Conservation (phyloP, 2,329 filamentous ascomycete species). For the Diaporthe aspalathi region DNA sequence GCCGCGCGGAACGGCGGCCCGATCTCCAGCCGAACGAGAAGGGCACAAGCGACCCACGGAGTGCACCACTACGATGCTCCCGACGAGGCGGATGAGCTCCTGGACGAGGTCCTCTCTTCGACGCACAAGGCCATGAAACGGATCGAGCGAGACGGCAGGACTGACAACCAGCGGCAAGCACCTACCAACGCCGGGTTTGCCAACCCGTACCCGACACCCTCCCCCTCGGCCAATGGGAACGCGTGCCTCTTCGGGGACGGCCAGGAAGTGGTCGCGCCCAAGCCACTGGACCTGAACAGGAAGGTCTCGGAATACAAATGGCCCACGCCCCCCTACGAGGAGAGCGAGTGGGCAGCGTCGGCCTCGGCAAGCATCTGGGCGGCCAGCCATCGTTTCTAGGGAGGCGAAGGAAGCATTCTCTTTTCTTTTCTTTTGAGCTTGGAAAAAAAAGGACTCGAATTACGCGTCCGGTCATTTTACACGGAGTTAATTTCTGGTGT, state of each 20-base stretch:
- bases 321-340: slow-evolving; percentile 96
- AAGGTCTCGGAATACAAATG: slow-evolving; percentile 75
- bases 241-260: slow-evolving; percentile 78
- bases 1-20: slow-evolving; percentile 67
- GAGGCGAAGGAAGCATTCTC: slow-evolving; percentile 40
- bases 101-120: slow-evolving; percentile 87
- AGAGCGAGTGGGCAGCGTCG: slow-evolving; percentile 89
- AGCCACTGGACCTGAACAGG: slow-evolving; percentile 76
- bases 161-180: slow-evolving; percentile 67
- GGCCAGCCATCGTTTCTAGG: slow-evolving; percentile 72
- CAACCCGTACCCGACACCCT: slow-evolving; percentile 73
- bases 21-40: slow-evolving; percentile 82
- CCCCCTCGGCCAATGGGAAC: slow-evolving; percentile 86
- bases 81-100: slow-evolving; percentile 94
- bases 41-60: slow-evolving; percentile 79
- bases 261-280: slow-evolving; percentile 71
- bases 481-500: slow-evolving; percentile 38
- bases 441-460: slow-evolving; percentile 29
- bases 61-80: slow-evolving; percentile 91
- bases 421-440: background rate
- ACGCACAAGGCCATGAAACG: slow-evolving; percentile 80
- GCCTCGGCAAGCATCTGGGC: slow-evolving; percentile 86
- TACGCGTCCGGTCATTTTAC: slow-evolving; percentile 36
- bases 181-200: slow-evolving; percentile 71
- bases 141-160: slow-evolving; percentile 68